A percentile compares a stretch with the other conserved stretches of the same genome.
phyloP scores from a whole-genome alignment of 2,329 filamentous ascomycete species.

The Fusarium brachygibbosum region DNA sequence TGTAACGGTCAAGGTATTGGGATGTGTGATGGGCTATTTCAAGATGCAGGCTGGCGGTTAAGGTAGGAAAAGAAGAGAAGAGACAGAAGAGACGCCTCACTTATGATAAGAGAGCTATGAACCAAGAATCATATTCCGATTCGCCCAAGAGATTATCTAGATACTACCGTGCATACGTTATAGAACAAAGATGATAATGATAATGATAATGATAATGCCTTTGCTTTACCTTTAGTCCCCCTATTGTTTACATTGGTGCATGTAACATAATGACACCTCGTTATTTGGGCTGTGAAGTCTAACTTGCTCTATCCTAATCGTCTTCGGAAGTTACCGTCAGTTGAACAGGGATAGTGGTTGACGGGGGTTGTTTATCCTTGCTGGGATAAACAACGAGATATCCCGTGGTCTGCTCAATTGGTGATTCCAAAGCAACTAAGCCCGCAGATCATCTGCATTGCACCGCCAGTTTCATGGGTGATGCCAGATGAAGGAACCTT shows the following conservation, averaged over 20 bases:
- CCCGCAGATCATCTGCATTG: conserved; percentile 41
- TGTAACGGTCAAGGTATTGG: conserved; percentile 10
- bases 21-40: conserved; percentile 16
- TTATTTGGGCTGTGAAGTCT: conserved; percentile 22
- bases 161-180: neutral
- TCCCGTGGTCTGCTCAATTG: conserved; percentile 33
- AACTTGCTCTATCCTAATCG: conserved; percentile 8
- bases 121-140: neutral
- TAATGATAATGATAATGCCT: neutral
- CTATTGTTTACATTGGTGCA: conserved; percentile 18
- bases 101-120: conserved; percentile 2
- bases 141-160: neutral
- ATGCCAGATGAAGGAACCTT: conserved; percentile 7
- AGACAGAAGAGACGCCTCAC: conserved; percentile 7
- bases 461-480: conserved; percentile 20
- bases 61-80: neutral
- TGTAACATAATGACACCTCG: conserved; percentile 26
- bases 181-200: neutral
- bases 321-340: conserved; percentile 38
- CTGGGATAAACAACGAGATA: conserved; percentile 15
- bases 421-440: conserved; percentile 32
- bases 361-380: conserved; percentile 15
- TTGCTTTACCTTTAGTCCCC: neutral
- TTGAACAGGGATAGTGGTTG: conserved; percentile 24
- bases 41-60: conserved; percentile 1